Conservation (phyloP, 805 yeast genomes). For the Pichia phayaonensis region DNA sequence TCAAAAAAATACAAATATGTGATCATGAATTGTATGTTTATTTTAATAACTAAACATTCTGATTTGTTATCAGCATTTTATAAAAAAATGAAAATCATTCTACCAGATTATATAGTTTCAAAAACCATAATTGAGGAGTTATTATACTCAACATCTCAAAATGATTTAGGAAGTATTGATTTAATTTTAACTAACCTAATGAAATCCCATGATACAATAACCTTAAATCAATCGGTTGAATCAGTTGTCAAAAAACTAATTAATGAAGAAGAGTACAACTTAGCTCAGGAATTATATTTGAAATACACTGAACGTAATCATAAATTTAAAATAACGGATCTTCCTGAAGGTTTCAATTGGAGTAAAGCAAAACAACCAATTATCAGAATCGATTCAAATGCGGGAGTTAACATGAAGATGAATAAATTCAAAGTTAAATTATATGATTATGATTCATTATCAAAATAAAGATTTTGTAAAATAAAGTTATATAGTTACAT, state of each 20-base stretch:
- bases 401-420: slow-evolving; percentile 12
- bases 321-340: slow-evolving; percentile 3
- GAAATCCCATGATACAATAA: background rate
- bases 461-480: background rate
- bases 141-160: slow-evolving; percentile 5
- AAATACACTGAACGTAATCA: slow-evolving; percentile 5
- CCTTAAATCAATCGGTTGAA: slow-evolving; percentile 4
- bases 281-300: slow-evolving; percentile 12
- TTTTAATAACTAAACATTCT: slow-evolving; percentile 8
- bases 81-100: slow-evolving; percentile 3
- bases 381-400: slow-evolving; percentile 4
- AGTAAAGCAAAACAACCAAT: slow-evolving; percentile 1
- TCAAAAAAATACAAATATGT: slow-evolving; percentile 2
- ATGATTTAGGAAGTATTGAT: slow-evolving; percentile 10
- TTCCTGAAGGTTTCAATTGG: background rate
- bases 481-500: background rate
- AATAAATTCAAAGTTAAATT: slow-evolving; percentile 14
- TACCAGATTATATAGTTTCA: slow-evolving; percentile 9
- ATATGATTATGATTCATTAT: slow-evolving; percentile 14
- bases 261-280: slow-evolving; percentile 1
- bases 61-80: slow-evolving; percentile 9
- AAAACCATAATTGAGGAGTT: slow-evolving; percentile 1
- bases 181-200: slow-evolving; percentile 5
- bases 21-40: slow-evolving; percentile 7
- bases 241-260: slow-evolving; percentile 7